Conservation (phyloP, 164 flowering plant genomes). For the Hamamelis virginiana region DNA sequence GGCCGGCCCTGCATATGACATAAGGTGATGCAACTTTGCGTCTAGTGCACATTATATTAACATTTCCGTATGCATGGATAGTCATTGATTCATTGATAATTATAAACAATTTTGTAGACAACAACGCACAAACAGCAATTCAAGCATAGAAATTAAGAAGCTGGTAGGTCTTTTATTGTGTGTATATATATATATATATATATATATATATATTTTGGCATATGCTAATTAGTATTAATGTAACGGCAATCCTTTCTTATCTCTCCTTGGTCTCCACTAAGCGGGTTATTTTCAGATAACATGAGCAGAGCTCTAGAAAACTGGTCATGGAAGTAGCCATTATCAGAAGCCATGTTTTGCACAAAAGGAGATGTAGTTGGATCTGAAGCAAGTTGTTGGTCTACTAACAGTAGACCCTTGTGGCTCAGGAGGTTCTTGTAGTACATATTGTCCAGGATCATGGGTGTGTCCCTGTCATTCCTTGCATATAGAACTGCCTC, state of each 20-base stretch:
- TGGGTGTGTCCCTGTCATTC: slow-evolving; percentile 69
- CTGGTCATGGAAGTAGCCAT: slow-evolving; percentile 63
- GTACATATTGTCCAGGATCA: slow-evolving; percentile 76
- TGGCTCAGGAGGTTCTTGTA: slow-evolving; percentile 66
- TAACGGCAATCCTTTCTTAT: slow-evolving; percentile 76
- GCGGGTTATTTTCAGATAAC: slow-evolving; percentile 78
- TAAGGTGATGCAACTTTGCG: too few relatives aligned
- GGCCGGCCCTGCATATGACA: too few relatives aligned
- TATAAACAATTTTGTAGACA: too few relatives aligned
- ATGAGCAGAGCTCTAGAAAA: slow-evolving; percentile 57
- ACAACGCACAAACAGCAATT: too few relatives aligned
- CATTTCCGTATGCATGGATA: too few relatives aligned
- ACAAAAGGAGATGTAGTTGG: slow-evolving; percentile 61
- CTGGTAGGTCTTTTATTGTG: too few relatives aligned
- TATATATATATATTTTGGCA: too few relatives aligned
- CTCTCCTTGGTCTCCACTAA: slow-evolving; percentile 64
- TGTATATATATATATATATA: too few relatives aligned
- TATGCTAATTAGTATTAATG: slow-evolving; percentile 38
- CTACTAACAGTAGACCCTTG: slow-evolving; percentile 66
- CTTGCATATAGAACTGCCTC: slow-evolving; percentile 59
- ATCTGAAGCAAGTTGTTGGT: slow-evolving; percentile 63
- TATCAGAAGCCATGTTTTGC: slow-evolving; percentile 75
- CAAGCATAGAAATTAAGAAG: too few relatives aligned
- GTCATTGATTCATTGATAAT: too few relatives aligned
- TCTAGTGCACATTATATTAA: too few relatives aligned